phyloP scores from a whole-genome alignment of 345 rosid genomes.

The Pugionium cornutum region DNA sequence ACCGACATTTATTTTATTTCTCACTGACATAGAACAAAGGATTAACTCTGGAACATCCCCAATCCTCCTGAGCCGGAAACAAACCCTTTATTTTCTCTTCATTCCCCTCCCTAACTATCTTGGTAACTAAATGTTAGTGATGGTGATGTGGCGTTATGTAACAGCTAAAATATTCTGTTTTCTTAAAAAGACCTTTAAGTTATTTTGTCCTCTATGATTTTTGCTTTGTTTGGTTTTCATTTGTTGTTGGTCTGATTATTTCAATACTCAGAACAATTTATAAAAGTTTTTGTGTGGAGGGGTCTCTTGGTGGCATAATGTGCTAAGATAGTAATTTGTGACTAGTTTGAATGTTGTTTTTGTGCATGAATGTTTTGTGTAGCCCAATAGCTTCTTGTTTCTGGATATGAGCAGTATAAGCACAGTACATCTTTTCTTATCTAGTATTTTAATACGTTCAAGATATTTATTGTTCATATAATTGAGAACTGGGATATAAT shows the following conservation, averaged over 20 bases:
- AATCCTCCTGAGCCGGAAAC: neutral
- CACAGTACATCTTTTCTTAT: neutral
- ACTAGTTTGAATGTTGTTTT: neutral
- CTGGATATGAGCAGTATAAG: neutral
- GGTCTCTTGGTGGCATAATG: conserved; percentile 4
- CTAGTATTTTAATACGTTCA: neutral
- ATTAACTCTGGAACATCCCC: neutral
- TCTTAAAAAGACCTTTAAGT: neutral
- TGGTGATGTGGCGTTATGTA: neutral
- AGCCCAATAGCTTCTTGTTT: neutral
- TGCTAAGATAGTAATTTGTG: neutral
- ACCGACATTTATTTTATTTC: neutral
- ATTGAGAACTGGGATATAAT: neutral
- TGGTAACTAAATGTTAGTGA: neutral
- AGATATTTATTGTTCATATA: neutral
- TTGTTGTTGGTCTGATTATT: neutral
- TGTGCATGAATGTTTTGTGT: neutral
- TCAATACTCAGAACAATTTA: neutral
- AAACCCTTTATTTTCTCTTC: neutral
- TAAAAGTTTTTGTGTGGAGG: neutral
- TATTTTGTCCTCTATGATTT: neutral
- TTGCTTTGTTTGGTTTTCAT: neutral
- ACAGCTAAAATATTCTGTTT: neutral
- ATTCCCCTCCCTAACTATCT: neutral
- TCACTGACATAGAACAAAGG: neutral